A percentile compares a stretch with the other conserved stretches of the same genome.
Conservation (phyloP, 176 grass and related monocot species). For the Carex scoparia region DNA sequence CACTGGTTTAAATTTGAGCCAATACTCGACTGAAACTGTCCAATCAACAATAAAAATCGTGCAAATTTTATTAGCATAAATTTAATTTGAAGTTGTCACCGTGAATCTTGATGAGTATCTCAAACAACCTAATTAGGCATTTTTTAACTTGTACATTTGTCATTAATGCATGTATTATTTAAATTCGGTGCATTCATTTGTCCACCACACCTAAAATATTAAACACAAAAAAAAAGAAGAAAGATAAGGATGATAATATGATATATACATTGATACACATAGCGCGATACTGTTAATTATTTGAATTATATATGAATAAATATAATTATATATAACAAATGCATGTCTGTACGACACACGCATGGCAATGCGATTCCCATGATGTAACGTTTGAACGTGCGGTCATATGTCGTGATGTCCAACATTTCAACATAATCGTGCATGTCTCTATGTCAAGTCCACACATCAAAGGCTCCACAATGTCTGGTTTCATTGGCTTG, state of each 20-base stretch:
- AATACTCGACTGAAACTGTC: no score
- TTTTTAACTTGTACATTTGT: background rate
- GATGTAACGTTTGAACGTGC: background rate
- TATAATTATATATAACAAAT: background rate
- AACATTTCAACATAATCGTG: slow-evolving; percentile 12
- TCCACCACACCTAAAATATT: background rate
- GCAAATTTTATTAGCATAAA: no score
- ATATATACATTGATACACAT: background rate
- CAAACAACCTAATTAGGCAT: background rate
- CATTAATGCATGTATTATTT: background rate
- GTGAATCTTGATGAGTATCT: no score
- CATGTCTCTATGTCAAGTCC: background rate
- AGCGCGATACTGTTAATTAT: background rate
- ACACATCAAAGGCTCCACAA: slow-evolving; percentile 24
- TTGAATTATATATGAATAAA: background rate
- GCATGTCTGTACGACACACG: background rate
- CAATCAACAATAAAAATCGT: no score
- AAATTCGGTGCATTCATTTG: background rate
- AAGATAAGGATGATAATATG: background rate
- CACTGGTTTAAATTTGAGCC: no score
- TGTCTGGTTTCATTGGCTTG: slow-evolving; percentile 18
- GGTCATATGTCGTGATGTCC: background rate
- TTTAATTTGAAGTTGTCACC: no score
- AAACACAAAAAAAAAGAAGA: background rate
- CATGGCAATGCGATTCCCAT: background rate